phyloP scores from a whole-genome alignment of 1,284 basidiomycete genomes.

The Rhodofomes roseus region DNA sequence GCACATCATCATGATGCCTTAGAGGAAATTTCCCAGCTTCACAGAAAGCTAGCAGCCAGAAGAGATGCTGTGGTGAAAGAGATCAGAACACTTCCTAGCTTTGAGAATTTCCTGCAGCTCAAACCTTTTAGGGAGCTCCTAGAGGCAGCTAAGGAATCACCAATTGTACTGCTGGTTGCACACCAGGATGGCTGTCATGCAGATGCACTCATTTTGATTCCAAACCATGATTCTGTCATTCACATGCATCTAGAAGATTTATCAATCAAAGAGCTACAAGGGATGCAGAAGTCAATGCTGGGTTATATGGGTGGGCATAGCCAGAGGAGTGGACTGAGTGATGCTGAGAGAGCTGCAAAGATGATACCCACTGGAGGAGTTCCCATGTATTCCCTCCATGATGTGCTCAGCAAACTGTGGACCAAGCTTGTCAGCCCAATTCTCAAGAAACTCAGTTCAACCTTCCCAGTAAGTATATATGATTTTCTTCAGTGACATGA shows the following conservation, averaged over 20 bases:
- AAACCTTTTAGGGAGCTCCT: not conserved
- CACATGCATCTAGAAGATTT: not conserved
- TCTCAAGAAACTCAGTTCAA: not conserved
- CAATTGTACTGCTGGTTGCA: not conserved
- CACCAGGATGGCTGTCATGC: not conserved
- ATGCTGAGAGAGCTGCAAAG: not conserved
- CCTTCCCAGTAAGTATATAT: not conserved
- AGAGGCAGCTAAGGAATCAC: not conserved
- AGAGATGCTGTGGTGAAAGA: not conserved
- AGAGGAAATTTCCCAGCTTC: not conserved
- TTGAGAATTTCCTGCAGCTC: not conserved
- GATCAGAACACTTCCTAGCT: not conserved
- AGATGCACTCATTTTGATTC: not conserved
- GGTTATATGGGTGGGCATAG: not conserved
- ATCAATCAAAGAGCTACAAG: not conserved
- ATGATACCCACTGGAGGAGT: not conserved
- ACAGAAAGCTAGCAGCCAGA: not conserved
- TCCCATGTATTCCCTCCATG: not conserved
- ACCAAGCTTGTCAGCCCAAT: not conserved
- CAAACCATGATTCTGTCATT: not conserved
- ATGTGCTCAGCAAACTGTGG: not conserved
- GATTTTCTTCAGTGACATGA: not conserved
- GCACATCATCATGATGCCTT: not conserved
- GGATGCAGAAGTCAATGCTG: not conserved
- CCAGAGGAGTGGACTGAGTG: not conserved